Evolutionary conservation across 1,284 basidiomycete genomes (phyloP).

Genomic region (Mycena sp.): DNA sequence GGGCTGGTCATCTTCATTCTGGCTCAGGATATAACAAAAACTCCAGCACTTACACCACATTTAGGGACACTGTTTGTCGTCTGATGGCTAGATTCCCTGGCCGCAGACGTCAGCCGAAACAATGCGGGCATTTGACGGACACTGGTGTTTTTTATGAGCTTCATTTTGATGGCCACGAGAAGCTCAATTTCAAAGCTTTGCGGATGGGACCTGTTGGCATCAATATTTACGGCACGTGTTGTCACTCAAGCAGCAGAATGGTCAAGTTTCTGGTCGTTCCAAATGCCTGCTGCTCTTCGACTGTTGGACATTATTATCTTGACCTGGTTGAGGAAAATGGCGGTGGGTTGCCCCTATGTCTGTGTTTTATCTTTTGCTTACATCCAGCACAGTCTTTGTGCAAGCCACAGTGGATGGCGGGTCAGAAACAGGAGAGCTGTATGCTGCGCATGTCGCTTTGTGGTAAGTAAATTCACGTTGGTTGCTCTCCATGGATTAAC

Average conservation of each 20-base stretch:
- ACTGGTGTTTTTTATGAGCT: too few relatives aligned
- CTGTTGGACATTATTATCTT: constrained; percentile 21
- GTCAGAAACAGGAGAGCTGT: not conserved
- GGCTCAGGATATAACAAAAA: too few relatives aligned
- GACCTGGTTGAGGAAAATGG: constrained; percentile 20
- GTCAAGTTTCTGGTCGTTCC: not conserved
- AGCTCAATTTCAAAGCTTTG: constrained; percentile 19
- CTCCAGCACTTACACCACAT: too few relatives aligned
- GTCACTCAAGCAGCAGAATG: constrained; percentile 7
- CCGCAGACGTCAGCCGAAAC: too few relatives aligned
- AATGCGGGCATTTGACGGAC: too few relatives aligned
- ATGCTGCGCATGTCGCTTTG: not conserved
- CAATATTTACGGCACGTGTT: constrained; percentile 14
- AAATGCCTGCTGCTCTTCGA: constrained; percentile 19
- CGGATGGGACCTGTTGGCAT: constrained; percentile 18
- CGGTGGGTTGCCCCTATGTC: not conserved
- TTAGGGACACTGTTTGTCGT: too few relatives aligned
- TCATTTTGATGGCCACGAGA: too few relatives aligned
- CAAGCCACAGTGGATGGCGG: not conserved
- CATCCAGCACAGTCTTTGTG: not conserved
- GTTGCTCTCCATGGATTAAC: not conserved
- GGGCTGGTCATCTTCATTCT: too few relatives aligned
- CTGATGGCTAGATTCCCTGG: too few relatives aligned
- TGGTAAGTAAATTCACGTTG: not conserved
- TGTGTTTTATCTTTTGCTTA: not conserved